Percentiles rank a stretch among this genome's conserved stretches.
phyloP scores from a whole-genome alignment of 2,329 filamentous ascomycete genomes.

The Colletotrichum horii region DNA sequence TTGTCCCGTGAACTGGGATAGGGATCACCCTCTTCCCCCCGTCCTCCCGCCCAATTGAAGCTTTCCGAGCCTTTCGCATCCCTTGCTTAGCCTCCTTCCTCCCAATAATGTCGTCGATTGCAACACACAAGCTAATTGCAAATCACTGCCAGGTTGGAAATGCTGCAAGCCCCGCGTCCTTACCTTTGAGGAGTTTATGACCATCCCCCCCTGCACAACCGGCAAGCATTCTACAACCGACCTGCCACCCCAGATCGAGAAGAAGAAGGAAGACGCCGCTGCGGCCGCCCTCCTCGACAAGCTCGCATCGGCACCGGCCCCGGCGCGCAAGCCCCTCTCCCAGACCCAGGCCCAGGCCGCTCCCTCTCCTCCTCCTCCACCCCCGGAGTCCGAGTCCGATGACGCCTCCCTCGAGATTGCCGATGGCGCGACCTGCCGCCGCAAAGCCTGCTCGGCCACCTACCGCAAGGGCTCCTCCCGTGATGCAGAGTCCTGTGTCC shows the following conservation, averaged over 20 bases:
- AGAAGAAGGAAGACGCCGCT: slow-evolving; percentile 47
- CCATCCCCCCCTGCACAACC: slow-evolving; percentile 88
- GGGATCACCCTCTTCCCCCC: background rate
- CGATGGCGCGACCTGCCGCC: slow-evolving; percentile 76
- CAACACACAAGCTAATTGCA: slow-evolving; percentile 19
- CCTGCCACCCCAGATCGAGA: slow-evolving; percentile 64
- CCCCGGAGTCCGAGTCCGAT: slow-evolving; percentile 85
- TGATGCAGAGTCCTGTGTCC: slow-evolving; percentile 78
- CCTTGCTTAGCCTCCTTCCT: background rate
- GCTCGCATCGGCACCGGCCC: slow-evolving; percentile 45
- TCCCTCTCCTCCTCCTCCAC: slow-evolving; percentile 61
- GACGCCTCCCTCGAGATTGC: slow-evolving; percentile 77
- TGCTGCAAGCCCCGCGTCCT: slow-evolving; percentile 97
- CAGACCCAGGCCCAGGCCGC: slow-evolving; percentile 45
- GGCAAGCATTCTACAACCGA: slow-evolving; percentile 93
- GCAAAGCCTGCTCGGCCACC: slow-evolving; percentile 72
- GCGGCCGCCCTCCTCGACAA: slow-evolving; percentile 40
- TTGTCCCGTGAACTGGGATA: background rate
- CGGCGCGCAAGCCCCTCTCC: slow-evolving; percentile 43
- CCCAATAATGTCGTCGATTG: background rate
- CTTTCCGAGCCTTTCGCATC: background rate
- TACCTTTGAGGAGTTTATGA: slow-evolving; percentile 97
- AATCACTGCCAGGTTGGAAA: slow-evolving; percentile 77
- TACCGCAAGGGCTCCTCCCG: slow-evolving; percentile 68
- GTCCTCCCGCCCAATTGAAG: background rate